phyloP scores from a whole-genome alignment of 2,329 filamentous ascomycete genomes.

The Lomentospora prolificans region DNA sequence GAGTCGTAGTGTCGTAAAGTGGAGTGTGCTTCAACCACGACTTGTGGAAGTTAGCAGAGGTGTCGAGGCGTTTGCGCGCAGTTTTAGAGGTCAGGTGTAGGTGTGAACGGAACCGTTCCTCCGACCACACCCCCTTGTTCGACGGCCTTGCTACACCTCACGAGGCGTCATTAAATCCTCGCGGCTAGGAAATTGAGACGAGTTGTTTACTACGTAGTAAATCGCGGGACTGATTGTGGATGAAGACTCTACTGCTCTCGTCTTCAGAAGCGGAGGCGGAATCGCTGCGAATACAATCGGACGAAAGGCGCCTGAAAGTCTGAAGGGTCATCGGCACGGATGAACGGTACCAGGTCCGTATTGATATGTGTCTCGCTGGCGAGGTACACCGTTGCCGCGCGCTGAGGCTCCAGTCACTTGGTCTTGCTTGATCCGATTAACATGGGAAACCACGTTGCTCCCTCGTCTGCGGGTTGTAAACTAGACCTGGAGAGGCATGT shows the following conservation, averaged over 20 bases:
- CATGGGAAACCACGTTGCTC: not conserved
- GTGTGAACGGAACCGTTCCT: not conserved
- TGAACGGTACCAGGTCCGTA: too few relatives aligned
- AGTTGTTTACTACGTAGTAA: too few relatives aligned
- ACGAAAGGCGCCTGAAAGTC: not conserved
- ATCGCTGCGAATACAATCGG: not conserved
- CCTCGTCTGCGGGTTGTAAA: not conserved
- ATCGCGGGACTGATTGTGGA: too few relatives aligned
- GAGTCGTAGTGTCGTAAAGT: not conserved
- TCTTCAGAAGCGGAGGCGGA: too few relatives aligned
- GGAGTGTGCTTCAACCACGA: not conserved
- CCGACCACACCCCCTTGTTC: not conserved
- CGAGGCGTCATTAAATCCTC: too few relatives aligned
- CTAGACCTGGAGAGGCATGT: too few relatives aligned
- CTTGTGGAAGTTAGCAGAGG: not conserved
- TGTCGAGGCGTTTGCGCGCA: not conserved
- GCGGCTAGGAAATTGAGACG: too few relatives aligned
- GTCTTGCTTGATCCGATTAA: not conserved
- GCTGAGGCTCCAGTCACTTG: not conserved
- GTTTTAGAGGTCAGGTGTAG: too few relatives aligned
- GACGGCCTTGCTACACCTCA: not conserved
- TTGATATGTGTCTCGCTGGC: too few relatives aligned
- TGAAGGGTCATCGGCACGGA: too few relatives aligned
- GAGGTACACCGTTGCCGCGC: too few relatives aligned
- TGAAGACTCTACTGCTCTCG: too few relatives aligned